Evolutionary conservation across 768 basidiomycete genomes (phyloP), one percentile per base, ranked within the genome.

Genomic region (Phlegmacium glaucopus): DNA sequence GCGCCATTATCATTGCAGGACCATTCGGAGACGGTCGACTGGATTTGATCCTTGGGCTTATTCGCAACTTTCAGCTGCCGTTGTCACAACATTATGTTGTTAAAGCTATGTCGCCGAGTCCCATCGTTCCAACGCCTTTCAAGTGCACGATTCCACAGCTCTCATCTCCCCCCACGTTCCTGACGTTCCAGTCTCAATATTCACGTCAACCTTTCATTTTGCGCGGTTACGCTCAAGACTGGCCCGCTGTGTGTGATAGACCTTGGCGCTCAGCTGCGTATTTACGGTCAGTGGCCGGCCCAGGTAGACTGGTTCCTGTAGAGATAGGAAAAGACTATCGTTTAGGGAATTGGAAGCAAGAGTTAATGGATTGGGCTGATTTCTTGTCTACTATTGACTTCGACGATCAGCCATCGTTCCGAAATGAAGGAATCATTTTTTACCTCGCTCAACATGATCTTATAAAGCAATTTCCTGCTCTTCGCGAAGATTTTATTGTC

Each of bases 361-460:
- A 68, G 53, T 70, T 98, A 45, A 79, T 96, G 64, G 57, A 63
- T 16, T 96, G 92, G 83, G 82, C 87, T 29, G 73, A 71, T 1
- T 94, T 98, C 61, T 71, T 97, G 6, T 55, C 70, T 48, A 64
- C 70, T 32, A 65, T 74, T 16, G 65, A 69, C 43, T 61, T 69
- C n/a, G 55, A 60, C 36, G 64, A 69, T 35, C 66, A 68, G 44
- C 46, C 52, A 12, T 45, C 52, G 11, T 49, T 46, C 2, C 49
- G 37, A 29, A 16, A 47, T 6, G 48, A 47, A 38, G 52, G 53
- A 42, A 61, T 74, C 2, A 61, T 71, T 11, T 55, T 85, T 30
- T 99, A 99, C 63, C 80, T 99, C 37, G 96, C 96, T 0, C 96
- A 99, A 61, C 85, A 99, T 67, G 78, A 83, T 55, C 77, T 99